Base-by-base conservation (phyloP, 129 eudicot species). In the Arctium lappa region DNA sequence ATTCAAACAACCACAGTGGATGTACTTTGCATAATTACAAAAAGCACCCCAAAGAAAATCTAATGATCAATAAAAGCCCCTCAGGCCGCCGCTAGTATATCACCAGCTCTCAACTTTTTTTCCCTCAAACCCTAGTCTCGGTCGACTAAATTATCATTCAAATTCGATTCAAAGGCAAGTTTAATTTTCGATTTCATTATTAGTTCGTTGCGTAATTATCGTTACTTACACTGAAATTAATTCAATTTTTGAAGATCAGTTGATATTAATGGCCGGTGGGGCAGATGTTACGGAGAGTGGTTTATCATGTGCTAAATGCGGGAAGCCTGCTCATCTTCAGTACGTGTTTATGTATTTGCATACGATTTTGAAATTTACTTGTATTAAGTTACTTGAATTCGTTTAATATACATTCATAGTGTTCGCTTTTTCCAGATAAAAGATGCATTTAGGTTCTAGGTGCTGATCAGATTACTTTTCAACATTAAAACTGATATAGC, bases 271-370 rank as follows among this genome's bases (percentile, higher is more conserved):
- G 92, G 86, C 91, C 36, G 97, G 90, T 76, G 91, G 90, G 27
- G 78, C 92, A 71, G 93, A 89, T 69, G 88, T 69, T 66, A 87
- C 78, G 40, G 91, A 84, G 48, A 80, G 79, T 74, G 65, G 80
- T 50, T 88, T 92, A 68, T 88, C 94, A 0, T 94, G 98, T 86
- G 93, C 85, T 81, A 88, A 88, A 68, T 94, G 98, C 71, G 91
- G 92, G 75, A 89, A 92, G 44, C 91, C 98, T 86, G 98, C 98
- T 76, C 81, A 89, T 85, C 94, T 94, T 69, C 98, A 91, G 98
- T 94, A 94, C 53, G 94, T 79, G 27, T 27, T 85, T 74, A 56
- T 71, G 1, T 32, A 38, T 75, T 8, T 72, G 16, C 11, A 16
- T 53, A 8, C 32, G 11, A 32, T 32, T 29, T 73, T 60, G 10